Base-by-base conservation (phyloP, 2,329 filamentous ascomycete genomes). In the Parascedosporium putredinis region DNA sequence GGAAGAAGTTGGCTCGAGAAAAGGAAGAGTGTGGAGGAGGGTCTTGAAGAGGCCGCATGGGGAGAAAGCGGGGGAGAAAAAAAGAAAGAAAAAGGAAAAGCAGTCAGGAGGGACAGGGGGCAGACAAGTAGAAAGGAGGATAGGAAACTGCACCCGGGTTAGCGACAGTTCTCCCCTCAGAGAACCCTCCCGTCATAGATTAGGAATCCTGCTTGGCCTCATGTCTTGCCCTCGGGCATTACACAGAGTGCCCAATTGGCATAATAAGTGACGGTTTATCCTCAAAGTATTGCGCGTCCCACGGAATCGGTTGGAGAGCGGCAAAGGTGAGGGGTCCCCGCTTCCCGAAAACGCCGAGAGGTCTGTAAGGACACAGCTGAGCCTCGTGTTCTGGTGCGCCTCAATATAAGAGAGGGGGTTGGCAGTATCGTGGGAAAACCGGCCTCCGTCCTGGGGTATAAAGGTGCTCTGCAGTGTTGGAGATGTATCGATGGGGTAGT, bases 281-380 rank as follows among this genome's bases (percentile, higher is more conserved):
- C 43, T 45, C 46, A 6, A 48, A 48, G n/a, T 16, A 48, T 14
- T 38, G 31, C 14, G 33, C 22, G 22, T 48, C 46, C 46, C 46
- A 48, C 22, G 20, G 31, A n/a, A 38, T n/a, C 33, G 46, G 46
- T 38, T 48, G 46, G 23, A 48, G 36, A 24, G 36, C 14, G 6
- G 46, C 18, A 18, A 48, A 48, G 20, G 46, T 14, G 18, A 9
- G 40, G 12, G 45, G 2, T 36, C 52, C 5, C 54, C 59, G 1
- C 52, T 52, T 1, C 59, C 57, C 1, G 58, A 55, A 43, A 60
- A 60, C 20, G 56, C 56, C 44, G 55, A 54, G 31, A 60, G 23
- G 47, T 60, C 58, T 45, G 56, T 58, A 34, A 60, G 45, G 8
- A 59, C 51, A 27, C 48, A 46, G 20, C 53, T 53, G 3, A 60